Percentiles rank a stretch among this genome's conserved stretches.
These are phyloP conservation scores for Choanephora cucurbitarum DNA, from an alignment of 371 early-diverging fungal genomes.

Conservation along the genomic window DNA sequence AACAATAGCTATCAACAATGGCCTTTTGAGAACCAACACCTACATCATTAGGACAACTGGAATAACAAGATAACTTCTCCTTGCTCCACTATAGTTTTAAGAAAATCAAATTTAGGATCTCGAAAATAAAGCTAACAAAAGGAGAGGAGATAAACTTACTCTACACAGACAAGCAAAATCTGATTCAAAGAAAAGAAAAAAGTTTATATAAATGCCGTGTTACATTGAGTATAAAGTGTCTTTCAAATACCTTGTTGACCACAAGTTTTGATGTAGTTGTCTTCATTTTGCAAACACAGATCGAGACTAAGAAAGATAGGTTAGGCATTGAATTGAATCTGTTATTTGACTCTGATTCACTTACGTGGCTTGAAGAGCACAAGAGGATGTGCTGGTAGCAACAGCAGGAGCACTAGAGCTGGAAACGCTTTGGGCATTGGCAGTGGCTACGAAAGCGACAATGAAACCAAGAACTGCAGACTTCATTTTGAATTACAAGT, in stretches of 20 bases:
- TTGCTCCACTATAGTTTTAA: slow-evolving; percentile 23
- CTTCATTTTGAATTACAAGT: slow-evolving; percentile 20
- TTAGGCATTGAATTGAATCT: not conserved
- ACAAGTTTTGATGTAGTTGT: slow-evolving; percentile 32
- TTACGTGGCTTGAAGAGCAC: slow-evolving; percentile 30
- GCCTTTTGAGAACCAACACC: slow-evolving; percentile 21
- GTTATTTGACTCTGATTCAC: slow-evolving; percentile 1
- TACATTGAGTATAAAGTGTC: slow-evolving; percentile 3
- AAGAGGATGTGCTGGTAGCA: slow-evolving; percentile 10
- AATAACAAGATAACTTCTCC: slow-evolving; percentile 29
- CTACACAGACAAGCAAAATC: slow-evolving; percentile 33
- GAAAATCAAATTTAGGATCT: slow-evolving; percentile 14
- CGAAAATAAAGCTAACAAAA: slow-evolving; percentile 10
- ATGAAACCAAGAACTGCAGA: slow-evolving; percentile 13
- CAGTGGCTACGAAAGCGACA: slow-evolving; percentile 13
- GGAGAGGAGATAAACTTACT: slow-evolving; percentile 13
- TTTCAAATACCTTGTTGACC: slow-evolving; percentile 14
- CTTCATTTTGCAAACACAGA: slow-evolving; percentile 27
- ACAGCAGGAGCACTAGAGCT: slow-evolving; percentile 2
- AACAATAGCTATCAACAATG: slow-evolving; percentile 16
- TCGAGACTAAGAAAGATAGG: slow-evolving; percentile 16
- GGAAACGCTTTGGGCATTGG: slow-evolving; percentile 18
- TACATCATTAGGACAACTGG: slow-evolving; percentile 28
- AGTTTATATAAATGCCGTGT: slow-evolving; percentile 3
- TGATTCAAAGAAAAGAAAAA: no score